These are phyloP conservation scores for Neospora caninum DNA, from an alignment of 169 alveolate genomes.

Conservation along the genomic window DNA sequence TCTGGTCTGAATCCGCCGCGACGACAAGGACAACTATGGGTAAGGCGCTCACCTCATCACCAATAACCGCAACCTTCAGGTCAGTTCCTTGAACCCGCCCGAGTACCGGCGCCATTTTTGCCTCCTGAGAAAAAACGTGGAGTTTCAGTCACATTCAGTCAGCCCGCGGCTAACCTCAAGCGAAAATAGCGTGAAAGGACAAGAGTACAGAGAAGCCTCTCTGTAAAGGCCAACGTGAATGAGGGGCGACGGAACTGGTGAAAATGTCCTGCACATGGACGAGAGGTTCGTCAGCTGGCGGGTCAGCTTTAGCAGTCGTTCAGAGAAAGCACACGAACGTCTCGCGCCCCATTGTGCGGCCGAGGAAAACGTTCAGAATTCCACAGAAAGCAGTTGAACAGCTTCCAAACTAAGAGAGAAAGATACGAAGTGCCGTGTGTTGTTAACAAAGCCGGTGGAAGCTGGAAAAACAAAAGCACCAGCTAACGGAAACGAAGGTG, in stretches of 20 bases:
- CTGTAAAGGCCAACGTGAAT: background rate
- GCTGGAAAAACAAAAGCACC: too few relatives aligned
- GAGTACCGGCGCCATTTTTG: background rate
- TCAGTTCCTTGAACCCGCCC: constrained; percentile 2
- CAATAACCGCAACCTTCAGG: constrained; percentile 6
- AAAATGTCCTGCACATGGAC: background rate
- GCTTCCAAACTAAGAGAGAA: too few relatives aligned
- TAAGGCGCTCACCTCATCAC: constrained; percentile 15
- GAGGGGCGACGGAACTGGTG: background rate
- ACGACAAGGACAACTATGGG: too few relatives aligned
- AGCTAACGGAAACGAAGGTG: too few relatives aligned
- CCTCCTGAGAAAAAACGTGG: background rate
- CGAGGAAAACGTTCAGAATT: too few relatives aligned
- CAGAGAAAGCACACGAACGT: background rate
- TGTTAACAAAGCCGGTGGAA: too few relatives aligned
- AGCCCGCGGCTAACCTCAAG: too few relatives aligned
- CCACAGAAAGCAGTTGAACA: too few relatives aligned
- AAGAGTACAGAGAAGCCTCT: background rate
- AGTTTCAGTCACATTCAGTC: background rate
- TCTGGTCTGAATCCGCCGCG: too few relatives aligned
- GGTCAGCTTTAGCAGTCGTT: background rate
- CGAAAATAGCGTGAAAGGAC: background rate
- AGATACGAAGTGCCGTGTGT: too few relatives aligned
- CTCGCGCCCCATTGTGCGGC: too few relatives aligned
- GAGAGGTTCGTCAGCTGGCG: background rate